Conservation (phyloP, 2,329 filamentous ascomycete species). For the Diaporthe destruens region DNA sequence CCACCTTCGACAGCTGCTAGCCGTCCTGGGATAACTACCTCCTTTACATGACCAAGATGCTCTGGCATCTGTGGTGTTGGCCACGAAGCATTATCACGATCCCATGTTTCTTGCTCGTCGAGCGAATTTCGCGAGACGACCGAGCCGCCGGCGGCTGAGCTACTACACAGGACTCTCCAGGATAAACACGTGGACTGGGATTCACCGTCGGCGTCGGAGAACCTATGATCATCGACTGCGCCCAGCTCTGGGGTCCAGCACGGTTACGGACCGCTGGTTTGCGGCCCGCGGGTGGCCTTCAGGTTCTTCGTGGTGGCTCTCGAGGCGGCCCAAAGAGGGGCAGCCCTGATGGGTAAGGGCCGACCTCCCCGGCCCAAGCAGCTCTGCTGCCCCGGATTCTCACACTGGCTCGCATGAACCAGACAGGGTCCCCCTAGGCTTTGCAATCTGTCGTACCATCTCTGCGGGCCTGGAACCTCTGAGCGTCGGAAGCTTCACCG, state of each 20-base stretch:
- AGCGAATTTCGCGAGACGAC: not conserved
- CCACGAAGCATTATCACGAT: not conserved
- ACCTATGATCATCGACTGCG: not conserved
- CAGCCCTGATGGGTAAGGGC: constrained; percentile 19
- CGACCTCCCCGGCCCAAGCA: constrained; percentile 39
- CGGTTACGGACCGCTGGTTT: constrained; percentile 34
- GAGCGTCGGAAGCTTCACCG: constrained; percentile 30
- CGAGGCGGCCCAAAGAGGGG: constrained; percentile 24
- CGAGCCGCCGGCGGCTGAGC: not conserved
- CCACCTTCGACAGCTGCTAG: constrained; percentile 26
- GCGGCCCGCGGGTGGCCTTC: constrained; percentile 36
- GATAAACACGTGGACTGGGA: not conserved
- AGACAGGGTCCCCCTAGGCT: constrained; percentile 37
- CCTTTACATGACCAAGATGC: constrained; percentile 19
- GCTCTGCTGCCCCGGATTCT: constrained; percentile 42
- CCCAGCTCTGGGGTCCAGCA: not conserved
- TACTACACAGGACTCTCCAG: not conserved
- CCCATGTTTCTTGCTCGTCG: not conserved
- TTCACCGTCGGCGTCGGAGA: not conserved
- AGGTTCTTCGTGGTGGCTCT: constrained; percentile 25
- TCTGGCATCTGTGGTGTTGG: constrained; percentile 12
- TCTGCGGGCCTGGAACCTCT: constrained; percentile 34
- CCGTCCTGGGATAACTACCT: constrained; percentile 20
- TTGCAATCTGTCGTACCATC: constrained; percentile 37
- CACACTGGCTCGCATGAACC: constrained; percentile 38